Evolutionary conservation across 768 basidiomycete genomes (phyloP).

Genomic region (Fomitopsis serialis): DNA sequence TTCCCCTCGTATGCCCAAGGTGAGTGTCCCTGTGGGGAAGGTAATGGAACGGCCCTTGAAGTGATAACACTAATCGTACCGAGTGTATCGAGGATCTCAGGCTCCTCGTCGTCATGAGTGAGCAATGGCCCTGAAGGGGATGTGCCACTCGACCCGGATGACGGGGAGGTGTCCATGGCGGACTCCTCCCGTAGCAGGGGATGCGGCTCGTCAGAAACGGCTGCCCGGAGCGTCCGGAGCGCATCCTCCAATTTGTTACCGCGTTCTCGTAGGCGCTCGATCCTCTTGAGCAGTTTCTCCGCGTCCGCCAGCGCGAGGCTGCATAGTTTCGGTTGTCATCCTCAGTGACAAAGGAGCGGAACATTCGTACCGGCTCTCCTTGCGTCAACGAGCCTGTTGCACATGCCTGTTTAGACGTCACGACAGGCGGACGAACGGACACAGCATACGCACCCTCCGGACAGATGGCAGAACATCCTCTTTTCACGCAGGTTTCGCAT

Average conservation of each 20-base stretch:
- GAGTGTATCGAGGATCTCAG: slow-evolving; percentile 46
- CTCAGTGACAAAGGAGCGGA: too few relatives aligned
- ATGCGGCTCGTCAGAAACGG: slow-evolving; percentile 44
- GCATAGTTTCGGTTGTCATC: neutral
- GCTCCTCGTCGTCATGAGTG: slow-evolving; percentile 32
- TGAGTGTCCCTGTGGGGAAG: slow-evolving; percentile 43
- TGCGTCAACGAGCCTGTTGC: slow-evolving; percentile 43
- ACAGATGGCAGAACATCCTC: slow-evolving; percentile 72
- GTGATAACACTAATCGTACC: slow-evolving; percentile 25
- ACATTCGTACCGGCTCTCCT: slow-evolving; percentile 53
- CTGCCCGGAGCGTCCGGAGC: slow-evolving; percentile 42
- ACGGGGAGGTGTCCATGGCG: neutral
- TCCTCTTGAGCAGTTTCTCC: slow-evolving; percentile 63
- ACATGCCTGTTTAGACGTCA: neutral
- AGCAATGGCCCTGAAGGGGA: slow-evolving; percentile 7
- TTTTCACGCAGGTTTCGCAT: slow-evolving; percentile 71
- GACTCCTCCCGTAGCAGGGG: slow-evolving; percentile 35
- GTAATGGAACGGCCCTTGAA: neutral
- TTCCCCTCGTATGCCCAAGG: slow-evolving; percentile 49
- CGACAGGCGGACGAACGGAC: neutral
- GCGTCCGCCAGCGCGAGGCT: slow-evolving; percentile 64
- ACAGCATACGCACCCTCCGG: slow-evolving; percentile 50
- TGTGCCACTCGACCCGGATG: slow-evolving; percentile 3
- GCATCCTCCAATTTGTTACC: slow-evolving; percentile 61
- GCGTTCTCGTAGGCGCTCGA: slow-evolving; percentile 49